Percentiles rank a stretch among this genome's conserved stretches.
Conservation (phyloP, 352 stramenopile genomes). For the Pseudoperonospora humuli region DNA sequence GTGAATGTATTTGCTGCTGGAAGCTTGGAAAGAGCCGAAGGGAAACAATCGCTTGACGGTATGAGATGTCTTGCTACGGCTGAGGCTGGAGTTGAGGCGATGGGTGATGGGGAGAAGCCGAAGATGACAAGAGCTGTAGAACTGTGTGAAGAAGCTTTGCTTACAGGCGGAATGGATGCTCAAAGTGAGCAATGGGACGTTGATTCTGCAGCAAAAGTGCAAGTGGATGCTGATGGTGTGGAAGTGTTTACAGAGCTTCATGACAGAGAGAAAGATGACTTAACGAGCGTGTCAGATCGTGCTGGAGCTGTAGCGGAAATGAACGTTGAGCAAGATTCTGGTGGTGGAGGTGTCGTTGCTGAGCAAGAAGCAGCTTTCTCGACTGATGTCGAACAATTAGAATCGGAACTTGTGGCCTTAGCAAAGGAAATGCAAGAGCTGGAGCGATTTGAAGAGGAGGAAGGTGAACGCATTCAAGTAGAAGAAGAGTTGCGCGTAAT, state of each 20-base stretch:
- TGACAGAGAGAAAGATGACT: neutral
- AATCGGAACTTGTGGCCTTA: slow-evolving; percentile 1
- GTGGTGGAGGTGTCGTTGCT: neutral
- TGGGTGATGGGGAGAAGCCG: neutral
- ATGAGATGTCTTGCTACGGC: slow-evolving; percentile 1
- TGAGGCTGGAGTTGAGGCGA: neutral
- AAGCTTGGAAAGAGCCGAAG: slow-evolving; percentile 1
- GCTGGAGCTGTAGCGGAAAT: slow-evolving; percentile 1
- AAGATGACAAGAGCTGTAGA: neutral
- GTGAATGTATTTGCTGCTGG: neutral
- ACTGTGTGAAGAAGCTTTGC: neutral
- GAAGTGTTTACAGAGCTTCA: neutral
- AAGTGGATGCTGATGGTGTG: neutral
- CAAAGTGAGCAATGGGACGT: neutral
- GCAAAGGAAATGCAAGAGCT: slow-evolving; percentile 19
- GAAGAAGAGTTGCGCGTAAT: slow-evolving; percentile 28
- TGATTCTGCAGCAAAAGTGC: slow-evolving; percentile 1
- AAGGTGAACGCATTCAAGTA: slow-evolving; percentile 13
- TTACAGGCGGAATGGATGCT: neutral
- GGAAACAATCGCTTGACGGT: neutral
- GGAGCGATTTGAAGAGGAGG: slow-evolving; percentile 13
- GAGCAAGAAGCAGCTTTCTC: neutral
- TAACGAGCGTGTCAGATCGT: neutral
- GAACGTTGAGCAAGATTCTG: neutral
- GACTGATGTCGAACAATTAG: slow-evolving; percentile 4